Percentiles rank a stretch among this genome's conserved stretches.
These are phyloP conservation scores for Coccinonectria pachysandricola DNA, from an alignment of 2,329 filamentous ascomycete species.

Conservation along the genomic window DNA sequence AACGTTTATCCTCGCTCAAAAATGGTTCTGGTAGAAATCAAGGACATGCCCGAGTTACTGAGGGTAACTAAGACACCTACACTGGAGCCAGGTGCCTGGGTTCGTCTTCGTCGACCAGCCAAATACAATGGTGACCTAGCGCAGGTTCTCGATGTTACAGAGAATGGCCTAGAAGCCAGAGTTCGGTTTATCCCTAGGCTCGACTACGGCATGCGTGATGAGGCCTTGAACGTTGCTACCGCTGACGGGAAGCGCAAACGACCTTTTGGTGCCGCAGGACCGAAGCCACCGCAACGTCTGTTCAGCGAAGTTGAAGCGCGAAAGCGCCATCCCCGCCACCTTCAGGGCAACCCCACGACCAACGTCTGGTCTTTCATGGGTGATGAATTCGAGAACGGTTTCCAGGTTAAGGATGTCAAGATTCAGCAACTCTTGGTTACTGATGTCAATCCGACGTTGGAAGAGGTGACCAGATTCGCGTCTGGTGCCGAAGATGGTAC, in stretches of 20 bases:
- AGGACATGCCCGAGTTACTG: constrained; percentile 95
- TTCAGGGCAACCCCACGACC: constrained; percentile 60
- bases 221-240: constrained; percentile 37
- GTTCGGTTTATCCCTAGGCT: constrained; percentile 83
- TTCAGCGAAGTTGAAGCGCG: constrained; percentile 91
- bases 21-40: constrained; percentile 82
- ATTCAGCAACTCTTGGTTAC: constrained; percentile 77
- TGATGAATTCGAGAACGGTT: constrained; percentile 87
- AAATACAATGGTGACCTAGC: constrained; percentile 85
- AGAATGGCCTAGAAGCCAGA: constrained; percentile 80
- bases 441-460: constrained; percentile 84
- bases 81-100: constrained; percentile 81
- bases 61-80: constrained; percentile 78
- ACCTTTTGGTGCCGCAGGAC: constrained; percentile 43
- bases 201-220: constrained; percentile 84
- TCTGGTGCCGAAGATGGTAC: constrained; percentile 83
- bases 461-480: constrained; percentile 93
- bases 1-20: constrained; percentile 85
- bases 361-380: constrained; percentile 78
- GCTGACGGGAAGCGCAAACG: constrained; percentile 74
- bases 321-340: constrained; percentile 63
- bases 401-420: constrained; percentile 88
- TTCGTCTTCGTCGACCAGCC: constrained; percentile 69
- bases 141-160: constrained; percentile 84
- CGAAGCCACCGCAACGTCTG: constrained; percentile 73